A percentile compares a stretch with the other conserved stretches of the same genome.
Conservation (phyloP, 768 basidiomycete genomes). For the Suillus clintonianus region DNA sequence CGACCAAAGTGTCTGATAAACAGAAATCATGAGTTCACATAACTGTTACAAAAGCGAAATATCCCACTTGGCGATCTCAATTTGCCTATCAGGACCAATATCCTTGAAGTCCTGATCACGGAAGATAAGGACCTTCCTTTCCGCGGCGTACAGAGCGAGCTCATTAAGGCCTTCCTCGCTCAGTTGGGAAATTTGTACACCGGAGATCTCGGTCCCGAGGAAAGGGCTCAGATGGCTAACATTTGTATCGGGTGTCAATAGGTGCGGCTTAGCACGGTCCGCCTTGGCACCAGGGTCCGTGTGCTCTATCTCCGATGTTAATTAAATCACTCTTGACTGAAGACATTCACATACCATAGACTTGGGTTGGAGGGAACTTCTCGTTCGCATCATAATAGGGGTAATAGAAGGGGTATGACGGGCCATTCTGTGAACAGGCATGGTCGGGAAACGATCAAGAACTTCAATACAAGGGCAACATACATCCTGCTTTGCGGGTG, state of each 20-base stretch:
- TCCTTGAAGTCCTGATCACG: constrained; percentile 67
- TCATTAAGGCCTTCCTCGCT: constrained; percentile 54
- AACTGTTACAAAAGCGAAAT: background rate
- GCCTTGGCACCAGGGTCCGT: constrained; percentile 48
- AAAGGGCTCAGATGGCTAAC: constrained; percentile 48
- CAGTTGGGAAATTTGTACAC: constrained; percentile 56
- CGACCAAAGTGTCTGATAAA: constrained; percentile 43
- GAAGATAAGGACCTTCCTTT: constrained; percentile 56
- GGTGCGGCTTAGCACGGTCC: constrained; percentile 51
- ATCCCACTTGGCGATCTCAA: constrained; percentile 47
- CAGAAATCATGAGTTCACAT: background rate
- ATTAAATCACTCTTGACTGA: background rate
- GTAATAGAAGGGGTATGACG: constrained; percentile 51
- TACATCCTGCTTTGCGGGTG: constrained; percentile 7
- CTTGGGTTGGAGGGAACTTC: constrained; percentile 51
- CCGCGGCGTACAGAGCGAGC: constrained; percentile 51
- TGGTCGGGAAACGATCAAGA: background rate
- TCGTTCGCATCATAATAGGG: constrained; percentile 48
- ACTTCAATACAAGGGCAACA: background rate
- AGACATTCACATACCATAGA: constrained; percentile 18
- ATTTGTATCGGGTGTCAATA: constrained; percentile 42
- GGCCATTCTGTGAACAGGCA: constrained; percentile 31
- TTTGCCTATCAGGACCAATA: constrained; percentile 50
- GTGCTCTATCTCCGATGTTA: constrained; percentile 34
- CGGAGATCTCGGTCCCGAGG: constrained; percentile 51